Evolutionary conservation across 345 rosid genomes (phyloP).

Genomic region (Acer negundo): DNA sequence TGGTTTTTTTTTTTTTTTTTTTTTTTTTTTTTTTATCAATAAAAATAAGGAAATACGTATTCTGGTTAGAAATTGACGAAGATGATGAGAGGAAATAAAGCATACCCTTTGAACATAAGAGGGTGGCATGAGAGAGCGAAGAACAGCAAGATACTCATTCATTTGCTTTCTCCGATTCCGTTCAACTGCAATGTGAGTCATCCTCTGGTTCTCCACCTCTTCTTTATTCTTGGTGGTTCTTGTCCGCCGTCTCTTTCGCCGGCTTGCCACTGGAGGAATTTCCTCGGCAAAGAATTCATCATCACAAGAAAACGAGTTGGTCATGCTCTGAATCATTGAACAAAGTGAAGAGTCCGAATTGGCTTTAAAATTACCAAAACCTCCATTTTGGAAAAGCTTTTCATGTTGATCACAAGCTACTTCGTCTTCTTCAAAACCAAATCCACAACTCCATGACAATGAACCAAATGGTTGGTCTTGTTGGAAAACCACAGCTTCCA

Average conservation of each 20-base stretch:
- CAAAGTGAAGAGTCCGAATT: conserved; percentile 6
- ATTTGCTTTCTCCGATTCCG: conserved; percentile 76
- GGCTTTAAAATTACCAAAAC: conserved; percentile 20
- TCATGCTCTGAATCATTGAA: conserved; percentile 14
- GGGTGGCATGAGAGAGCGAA: conserved; percentile 62
- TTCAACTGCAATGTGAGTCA: conserved; percentile 68
- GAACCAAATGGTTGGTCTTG: conserved; percentile 28
- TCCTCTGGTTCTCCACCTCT: conserved; percentile 68
- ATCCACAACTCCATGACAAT: conserved; percentile 23
- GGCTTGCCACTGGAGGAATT: conserved; percentile 17
- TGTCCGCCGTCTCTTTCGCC: conserved; percentile 46
- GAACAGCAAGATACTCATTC: conserved; percentile 60
- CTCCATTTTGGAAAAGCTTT: conserved; percentile 5
- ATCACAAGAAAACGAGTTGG: conserved; percentile 19
- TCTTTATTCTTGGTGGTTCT: conserved; percentile 43
- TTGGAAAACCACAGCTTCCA: conserved; percentile 39
- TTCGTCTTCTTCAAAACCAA: conserved; percentile 18
- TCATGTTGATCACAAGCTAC: conserved; percentile 4
- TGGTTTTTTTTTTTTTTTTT: too few species aligned
- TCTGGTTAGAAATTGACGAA: too few species aligned
- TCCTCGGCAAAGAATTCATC: conserved; percentile 10
- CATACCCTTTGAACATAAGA: conserved; percentile 63
- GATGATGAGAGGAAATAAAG: not conserved
- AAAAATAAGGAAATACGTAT: not conserved
- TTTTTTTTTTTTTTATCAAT: not conserved